A percentile compares a stretch with the other conserved stretches of the same genome.
These are phyloP conservation scores for Bjerkandera adusta DNA, from an alignment of 1,284 basidiomycete genomes.

Conservation along the genomic window DNA sequence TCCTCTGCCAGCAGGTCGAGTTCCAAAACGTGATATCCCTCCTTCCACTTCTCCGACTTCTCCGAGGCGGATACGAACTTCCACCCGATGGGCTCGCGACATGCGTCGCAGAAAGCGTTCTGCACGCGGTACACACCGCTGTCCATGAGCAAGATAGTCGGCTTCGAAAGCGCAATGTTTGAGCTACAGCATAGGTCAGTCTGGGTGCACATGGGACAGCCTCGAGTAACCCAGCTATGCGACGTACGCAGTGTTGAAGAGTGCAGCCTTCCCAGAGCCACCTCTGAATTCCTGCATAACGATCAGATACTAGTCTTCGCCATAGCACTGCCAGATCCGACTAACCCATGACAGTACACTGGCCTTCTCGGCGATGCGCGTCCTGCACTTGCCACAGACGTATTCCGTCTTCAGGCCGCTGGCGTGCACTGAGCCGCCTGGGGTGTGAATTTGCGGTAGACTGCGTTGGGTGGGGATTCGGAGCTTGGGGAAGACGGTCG, in stretches of 20 bases:
- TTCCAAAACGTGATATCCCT: slow-evolving; percentile 55
- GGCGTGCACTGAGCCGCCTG: slow-evolving; percentile 6
- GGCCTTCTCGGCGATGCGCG: slow-evolving; percentile 15
- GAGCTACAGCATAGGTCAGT: slow-evolving; percentile 15
- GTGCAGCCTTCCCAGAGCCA: slow-evolving; percentile 28
- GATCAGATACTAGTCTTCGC: too few species aligned
- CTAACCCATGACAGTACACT: slow-evolving; percentile 18
- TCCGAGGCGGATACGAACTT: slow-evolving; percentile 59
- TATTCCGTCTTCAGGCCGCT: slow-evolving; percentile 8
- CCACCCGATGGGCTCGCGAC: slow-evolving; percentile 57
- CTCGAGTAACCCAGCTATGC: not conserved
- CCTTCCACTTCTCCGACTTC: slow-evolving; percentile 59
- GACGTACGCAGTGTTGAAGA: slow-evolving; percentile 46
- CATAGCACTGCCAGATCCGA: not conserved
- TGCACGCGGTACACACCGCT: slow-evolving; percentile 64
- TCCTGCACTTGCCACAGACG: slow-evolving; percentile 17
- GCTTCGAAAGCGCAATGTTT: slow-evolving; percentile 25
- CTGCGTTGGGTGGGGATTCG: slow-evolving; percentile 8
- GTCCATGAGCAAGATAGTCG: slow-evolving; percentile 51
- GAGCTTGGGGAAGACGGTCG: slow-evolving; percentile 1
- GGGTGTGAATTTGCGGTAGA: slow-evolving; percentile 16
- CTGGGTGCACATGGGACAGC: too few species aligned
- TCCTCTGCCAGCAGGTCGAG: slow-evolving; percentile 38
- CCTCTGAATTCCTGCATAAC: slow-evolving; percentile 27
- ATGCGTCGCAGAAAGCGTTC: slow-evolving; percentile 48